These are phyloP conservation scores for Phanerochaete carnosa DNA, from an alignment of 768 basidiomycete species.

Conservation along the genomic window DNA sequence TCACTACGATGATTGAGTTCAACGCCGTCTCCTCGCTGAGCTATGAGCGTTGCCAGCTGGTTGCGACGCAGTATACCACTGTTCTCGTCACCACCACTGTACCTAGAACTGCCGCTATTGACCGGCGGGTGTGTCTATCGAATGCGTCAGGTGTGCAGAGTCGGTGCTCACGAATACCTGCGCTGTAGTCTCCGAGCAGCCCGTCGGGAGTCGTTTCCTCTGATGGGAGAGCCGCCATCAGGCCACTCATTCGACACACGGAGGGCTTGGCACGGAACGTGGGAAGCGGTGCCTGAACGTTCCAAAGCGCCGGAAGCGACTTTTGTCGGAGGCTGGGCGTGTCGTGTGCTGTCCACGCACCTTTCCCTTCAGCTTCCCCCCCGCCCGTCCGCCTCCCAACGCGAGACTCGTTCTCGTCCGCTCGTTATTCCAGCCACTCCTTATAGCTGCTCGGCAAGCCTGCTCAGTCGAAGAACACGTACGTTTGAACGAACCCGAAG, in stretches of 20 bases:
- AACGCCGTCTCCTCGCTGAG: background rate
- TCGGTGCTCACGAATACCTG: no score
- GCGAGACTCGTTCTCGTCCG: background rate
- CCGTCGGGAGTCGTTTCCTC: background rate
- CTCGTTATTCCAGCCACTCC: background rate
- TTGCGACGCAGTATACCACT: no score
- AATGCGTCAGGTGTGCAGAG: no score
- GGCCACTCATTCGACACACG: background rate
- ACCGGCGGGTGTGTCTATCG: no score
- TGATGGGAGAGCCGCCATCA: background rate
- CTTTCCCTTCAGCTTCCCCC: background rate
- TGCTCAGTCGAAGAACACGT: background rate
- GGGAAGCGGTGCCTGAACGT: background rate
- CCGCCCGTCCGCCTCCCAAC: background rate
- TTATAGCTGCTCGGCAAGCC: constrained; percentile 3
- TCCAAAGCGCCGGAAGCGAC: background rate
- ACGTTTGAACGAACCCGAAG: background rate
- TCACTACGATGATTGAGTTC: constrained; percentile 9
- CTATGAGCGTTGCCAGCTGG: no score
- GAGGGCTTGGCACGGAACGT: background rate
- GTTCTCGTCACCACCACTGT: no score
- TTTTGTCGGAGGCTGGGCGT: background rate
- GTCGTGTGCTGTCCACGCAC: background rate
- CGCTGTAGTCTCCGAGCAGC: no score
- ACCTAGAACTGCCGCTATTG: no score